phyloP scores from a whole-genome alignment of 75 land plant genomes.

The Pinus albicaulis region DNA sequence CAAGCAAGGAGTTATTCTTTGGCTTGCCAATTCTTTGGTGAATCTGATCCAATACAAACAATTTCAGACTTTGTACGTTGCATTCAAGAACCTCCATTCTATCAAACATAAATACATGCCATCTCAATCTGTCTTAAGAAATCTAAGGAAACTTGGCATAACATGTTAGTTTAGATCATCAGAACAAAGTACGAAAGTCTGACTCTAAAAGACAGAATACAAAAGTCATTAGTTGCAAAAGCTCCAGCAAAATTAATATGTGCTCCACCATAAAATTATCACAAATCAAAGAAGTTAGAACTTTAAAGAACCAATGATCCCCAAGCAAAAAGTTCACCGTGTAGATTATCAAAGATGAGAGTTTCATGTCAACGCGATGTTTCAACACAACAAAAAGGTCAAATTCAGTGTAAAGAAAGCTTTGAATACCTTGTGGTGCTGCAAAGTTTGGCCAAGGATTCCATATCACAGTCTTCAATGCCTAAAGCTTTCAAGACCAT shows the following conservation, averaged over 20 bases:
- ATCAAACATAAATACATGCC: too few relatives aligned
- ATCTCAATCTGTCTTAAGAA: too few relatives aligned
- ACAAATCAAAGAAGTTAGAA: neutral
- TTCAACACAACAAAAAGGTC: neutral
- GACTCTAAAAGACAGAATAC: too few relatives aligned
- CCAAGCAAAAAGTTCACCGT: neutral
- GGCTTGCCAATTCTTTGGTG: too few relatives aligned
- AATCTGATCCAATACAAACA: too few relatives aligned
- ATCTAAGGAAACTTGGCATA: too few relatives aligned
- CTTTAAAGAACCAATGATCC: neutral
- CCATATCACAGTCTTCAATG: conserved; percentile 49
- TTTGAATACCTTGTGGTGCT: conserved; percentile 65
- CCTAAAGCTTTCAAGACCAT: conserved; percentile 88
- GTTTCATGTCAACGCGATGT: neutral
- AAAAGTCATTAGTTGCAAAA: neutral
- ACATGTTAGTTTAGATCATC: too few relatives aligned
- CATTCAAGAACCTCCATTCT: too few relatives aligned
- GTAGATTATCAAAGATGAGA: neutral
- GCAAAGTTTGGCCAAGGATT: conserved; percentile 67
- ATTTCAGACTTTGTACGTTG: too few relatives aligned
- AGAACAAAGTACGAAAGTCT: too few relatives aligned
- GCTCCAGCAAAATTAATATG: neutral
- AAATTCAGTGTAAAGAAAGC: neutral
- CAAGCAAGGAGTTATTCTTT: too few relatives aligned
- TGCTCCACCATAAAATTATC: neutral